phyloP scores from a whole-genome alignment of 2,329 filamentous ascomycete species.

The Fusarium penzigii region DNA sequence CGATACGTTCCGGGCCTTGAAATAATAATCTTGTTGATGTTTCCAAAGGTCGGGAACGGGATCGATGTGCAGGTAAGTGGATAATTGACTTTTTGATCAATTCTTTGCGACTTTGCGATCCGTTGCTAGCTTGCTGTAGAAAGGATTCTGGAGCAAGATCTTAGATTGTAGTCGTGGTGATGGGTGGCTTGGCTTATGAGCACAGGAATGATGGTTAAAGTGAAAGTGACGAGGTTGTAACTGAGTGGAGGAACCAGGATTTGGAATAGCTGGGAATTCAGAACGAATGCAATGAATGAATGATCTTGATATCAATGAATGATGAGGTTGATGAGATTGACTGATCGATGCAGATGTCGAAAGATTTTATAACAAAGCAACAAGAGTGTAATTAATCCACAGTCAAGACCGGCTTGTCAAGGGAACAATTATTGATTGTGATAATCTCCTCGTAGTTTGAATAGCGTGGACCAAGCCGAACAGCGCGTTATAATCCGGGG shows the following conservation, averaged over 20 bases:
- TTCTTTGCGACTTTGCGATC: no score
- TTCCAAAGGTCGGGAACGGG: no score
- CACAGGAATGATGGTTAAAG: constrained; percentile 22
- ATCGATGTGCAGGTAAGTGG: no score
- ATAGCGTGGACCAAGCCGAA: no score
- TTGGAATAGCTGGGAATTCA: neutral
- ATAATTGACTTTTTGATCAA: neutral
- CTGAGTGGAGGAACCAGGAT: constrained; percentile 6
- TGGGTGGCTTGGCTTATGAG: neutral
- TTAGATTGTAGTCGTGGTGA: no score
- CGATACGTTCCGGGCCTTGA: constrained; percentile 3
- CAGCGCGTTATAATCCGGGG: neutral
- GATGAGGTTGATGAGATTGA: constrained; percentile 6
- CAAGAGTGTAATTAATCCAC: neutral
- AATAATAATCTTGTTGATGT: no score
- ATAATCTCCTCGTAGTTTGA: constrained; percentile 5
- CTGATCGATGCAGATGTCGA: constrained; percentile 2
- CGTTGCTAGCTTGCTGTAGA: no score
- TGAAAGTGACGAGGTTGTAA: constrained; percentile 8
- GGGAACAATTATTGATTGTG: constrained; percentile 24
- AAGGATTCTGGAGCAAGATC: no score
- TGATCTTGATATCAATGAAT: constrained; percentile 3
- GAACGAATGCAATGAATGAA: neutral
- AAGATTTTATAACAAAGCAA: constrained; percentile 19
- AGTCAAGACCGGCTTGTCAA: constrained; percentile 29